Evolutionary conservation across 106 monocot species (phyloP).

Genomic region (Dendrobium nobile): DNA sequence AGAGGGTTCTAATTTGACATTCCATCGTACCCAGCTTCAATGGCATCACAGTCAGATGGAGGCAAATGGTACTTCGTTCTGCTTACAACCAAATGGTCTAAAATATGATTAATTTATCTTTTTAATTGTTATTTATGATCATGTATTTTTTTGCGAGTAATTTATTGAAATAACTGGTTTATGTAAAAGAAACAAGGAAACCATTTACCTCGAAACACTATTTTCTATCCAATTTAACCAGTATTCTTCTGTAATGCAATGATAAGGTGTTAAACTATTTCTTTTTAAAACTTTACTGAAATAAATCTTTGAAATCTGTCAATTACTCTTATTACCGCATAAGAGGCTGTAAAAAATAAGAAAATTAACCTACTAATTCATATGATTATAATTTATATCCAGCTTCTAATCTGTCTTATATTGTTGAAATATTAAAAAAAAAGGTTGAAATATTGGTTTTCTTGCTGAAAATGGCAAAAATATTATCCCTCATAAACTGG

Average conservation of each 20-base stretch:
- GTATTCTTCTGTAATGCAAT: not conserved
- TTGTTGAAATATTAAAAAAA: not conserved
- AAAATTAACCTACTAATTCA: too few species aligned
- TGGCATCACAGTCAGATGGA: slow-evolving; percentile 56
- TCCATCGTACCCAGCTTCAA: slow-evolving; percentile 55
- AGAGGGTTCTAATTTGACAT: slow-evolving; percentile 46
- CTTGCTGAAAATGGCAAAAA: slow-evolving; percentile 2
- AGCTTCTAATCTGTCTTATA: not conserved
- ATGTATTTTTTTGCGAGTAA: not conserved
- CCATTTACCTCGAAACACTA: not conserved
- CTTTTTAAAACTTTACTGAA: not conserved
- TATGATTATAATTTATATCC: not conserved
- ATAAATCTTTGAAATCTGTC: not conserved
- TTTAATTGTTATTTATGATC: not conserved
- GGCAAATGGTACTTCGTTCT: slow-evolving; percentile 27
- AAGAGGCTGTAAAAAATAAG: not conserved
- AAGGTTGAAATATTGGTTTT: not conserved
- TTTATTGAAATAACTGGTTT: slow-evolving; percentile 1
- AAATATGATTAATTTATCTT: not conserved
- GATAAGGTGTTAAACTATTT: not conserved
- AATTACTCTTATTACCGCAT: not conserved
- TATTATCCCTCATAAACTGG: not conserved
- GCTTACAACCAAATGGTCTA: not conserved
- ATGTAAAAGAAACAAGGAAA: not conserved
- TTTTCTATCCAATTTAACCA: not conserved